phyloP scores from a whole-genome alignment of 331 rosid species.

The Ulmus americana region DNA sequence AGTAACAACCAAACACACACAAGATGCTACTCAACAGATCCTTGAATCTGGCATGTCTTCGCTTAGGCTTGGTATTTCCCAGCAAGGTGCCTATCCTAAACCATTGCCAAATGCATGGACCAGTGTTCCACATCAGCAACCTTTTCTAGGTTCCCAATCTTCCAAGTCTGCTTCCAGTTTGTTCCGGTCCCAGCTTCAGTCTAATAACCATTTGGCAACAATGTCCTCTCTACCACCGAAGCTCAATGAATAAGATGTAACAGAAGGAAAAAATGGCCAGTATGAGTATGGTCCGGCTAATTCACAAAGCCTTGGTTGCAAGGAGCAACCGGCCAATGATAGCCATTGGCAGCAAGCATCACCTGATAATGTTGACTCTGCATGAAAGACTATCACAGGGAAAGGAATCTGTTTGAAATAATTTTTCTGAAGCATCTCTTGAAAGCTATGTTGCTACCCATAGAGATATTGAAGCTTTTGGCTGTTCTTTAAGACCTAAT shows the following conservation, averaged over 20 bases:
- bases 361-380: constrained; percentile 44
- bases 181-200: constrained; percentile 38
- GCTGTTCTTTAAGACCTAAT: constrained; percentile 76
- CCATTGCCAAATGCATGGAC: constrained; percentile 59
- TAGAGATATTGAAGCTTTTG: constrained; percentile 77
- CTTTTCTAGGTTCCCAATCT: constrained; percentile 30
- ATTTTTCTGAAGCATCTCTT: constrained; percentile 44
- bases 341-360: constrained; percentile 42
- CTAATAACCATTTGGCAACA: constrained; percentile 34
- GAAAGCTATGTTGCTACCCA: constrained; percentile 56
- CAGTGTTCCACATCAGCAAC: constrained; percentile 58
- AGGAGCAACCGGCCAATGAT: constrained; percentile 37
- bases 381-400: constrained; percentile 43
- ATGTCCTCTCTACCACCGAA: constrained; percentile 33
- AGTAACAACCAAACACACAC: constrained; percentile 37
- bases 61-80: constrained; percentile 24
- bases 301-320: constrained; percentile 39
- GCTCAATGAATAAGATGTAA: constrained; percentile 40
- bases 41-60: constrained; percentile 38
- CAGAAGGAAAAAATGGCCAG: constrained; percentile 37
- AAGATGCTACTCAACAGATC: constrained; percentile 37
- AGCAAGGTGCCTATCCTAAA: constrained; percentile 45
- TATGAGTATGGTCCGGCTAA: constrained; percentile 40
- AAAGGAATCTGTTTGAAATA: constrained; percentile 40
- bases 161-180: constrained; percentile 29